Evolutionary conservation across 2,329 filamentous ascomycete genomes (phyloP).

Genomic region (Alternaria ventricosa): DNA sequence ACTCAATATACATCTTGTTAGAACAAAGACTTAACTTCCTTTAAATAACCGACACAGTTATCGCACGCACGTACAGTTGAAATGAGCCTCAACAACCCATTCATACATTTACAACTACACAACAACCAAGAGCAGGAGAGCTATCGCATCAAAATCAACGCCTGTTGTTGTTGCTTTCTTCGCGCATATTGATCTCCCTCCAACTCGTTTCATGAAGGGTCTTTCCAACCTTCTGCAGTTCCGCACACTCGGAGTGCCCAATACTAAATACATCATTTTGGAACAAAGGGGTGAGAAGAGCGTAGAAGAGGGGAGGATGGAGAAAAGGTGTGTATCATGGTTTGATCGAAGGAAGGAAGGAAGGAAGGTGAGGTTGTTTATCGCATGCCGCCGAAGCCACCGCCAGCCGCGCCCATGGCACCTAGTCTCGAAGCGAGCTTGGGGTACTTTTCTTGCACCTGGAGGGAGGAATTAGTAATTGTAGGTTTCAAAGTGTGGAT

Average conservation of each 20-base stretch:
- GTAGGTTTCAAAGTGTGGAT: not conserved
- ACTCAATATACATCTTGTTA: not conserved
- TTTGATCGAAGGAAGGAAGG: not conserved
- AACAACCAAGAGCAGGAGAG: not conserved
- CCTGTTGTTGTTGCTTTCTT: not conserved
- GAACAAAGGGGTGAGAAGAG: constrained; percentile 3
- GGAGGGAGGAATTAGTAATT: not conserved
- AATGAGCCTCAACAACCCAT: not conserved
- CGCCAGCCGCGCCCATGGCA: constrained; percentile 51
- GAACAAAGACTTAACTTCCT: not conserved
- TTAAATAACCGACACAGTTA: no score
- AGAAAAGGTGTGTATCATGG: not conserved
- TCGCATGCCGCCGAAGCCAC: constrained; percentile 41
- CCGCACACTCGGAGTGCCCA: not conserved
- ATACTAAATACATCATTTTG: constrained; percentile 12
- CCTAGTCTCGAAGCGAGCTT: constrained; percentile 56
- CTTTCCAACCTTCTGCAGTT: not conserved
- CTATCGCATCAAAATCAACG: not conserved
- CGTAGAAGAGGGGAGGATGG: not conserved
- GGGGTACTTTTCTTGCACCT: constrained; percentile 62
- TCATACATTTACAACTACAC: constrained; percentile 5
- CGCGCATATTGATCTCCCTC: not conserved
- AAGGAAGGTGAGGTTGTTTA: constrained; percentile 18
- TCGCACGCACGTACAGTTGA: no score
- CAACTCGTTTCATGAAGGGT: not conserved